phyloP scores from a whole-genome alignment of 768 basidiomycete species.

The Tulasnella sp. region DNA sequence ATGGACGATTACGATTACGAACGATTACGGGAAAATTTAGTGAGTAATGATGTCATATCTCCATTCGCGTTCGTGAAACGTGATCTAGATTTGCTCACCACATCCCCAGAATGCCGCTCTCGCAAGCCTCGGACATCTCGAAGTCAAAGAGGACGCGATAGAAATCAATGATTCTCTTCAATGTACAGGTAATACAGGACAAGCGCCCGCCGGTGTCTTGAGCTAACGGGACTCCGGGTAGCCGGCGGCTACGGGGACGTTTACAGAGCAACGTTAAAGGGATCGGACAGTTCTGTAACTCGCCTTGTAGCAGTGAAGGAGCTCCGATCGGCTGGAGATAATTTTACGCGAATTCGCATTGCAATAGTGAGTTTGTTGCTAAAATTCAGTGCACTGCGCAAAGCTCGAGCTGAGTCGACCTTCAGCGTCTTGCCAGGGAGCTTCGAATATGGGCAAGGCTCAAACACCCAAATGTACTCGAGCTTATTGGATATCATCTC shows the following conservation, averaged over 20 bases:
- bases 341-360: not conserved
- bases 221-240: too few species aligned
- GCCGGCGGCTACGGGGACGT: too few species aligned
- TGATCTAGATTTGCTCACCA: not conserved
- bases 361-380: not conserved
- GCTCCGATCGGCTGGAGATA: not conserved
- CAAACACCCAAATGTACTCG: not conserved
- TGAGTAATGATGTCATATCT: not conserved
- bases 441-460: not conserved
- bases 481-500: not conserved
- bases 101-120: not conserved
- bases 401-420: not conserved
- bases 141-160: not conserved
- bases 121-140: not conserved
- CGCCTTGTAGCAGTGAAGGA: not conserved
- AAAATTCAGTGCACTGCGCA: too few species aligned
- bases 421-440: not conserved
- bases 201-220: too few species aligned
- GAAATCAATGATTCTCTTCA: too few species aligned
- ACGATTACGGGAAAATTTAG: not conserved
- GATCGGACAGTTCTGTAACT: too few species aligned
- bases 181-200: too few species aligned
- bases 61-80: not conserved
- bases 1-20: too few species aligned
- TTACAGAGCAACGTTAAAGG: too few species aligned